Percentiles rank a stretch among this genome's conserved stretches.
These are phyloP conservation scores for Alternaria triticina DNA, from an alignment of 2,329 filamentous ascomycete genomes.

Conservation along the genomic window DNA sequence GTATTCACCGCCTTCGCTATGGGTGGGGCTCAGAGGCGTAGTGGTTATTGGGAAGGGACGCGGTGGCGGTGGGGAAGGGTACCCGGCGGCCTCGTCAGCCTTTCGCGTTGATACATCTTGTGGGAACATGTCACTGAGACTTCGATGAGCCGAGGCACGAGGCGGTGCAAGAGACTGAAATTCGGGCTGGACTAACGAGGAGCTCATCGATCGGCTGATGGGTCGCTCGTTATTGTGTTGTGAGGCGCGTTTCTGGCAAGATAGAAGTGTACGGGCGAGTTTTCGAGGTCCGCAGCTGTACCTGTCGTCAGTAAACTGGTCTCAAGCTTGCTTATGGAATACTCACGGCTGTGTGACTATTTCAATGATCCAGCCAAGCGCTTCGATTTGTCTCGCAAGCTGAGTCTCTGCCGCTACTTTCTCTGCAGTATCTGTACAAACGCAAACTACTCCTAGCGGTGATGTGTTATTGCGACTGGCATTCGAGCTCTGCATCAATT, in stretches of 20 bases:
- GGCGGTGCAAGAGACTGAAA: slow-evolving; percentile 18
- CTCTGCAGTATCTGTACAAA: slow-evolving; percentile 38
- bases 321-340: neutral
- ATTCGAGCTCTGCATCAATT: slow-evolving; percentile 23
- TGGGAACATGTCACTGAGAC: slow-evolving; percentile 29
- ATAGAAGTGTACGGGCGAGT: slow-evolving; percentile 30
- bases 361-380: slow-evolving; percentile 34
- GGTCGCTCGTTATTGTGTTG: slow-evolving; percentile 21
- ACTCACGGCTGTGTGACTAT: slow-evolving; percentile 38
- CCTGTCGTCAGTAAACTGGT: neutral
- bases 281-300: slow-evolving; percentile 37
- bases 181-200: slow-evolving; percentile 3
- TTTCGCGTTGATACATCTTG: slow-evolving; percentile 5
- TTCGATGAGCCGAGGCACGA: slow-evolving; percentile 24
- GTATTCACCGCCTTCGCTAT: slow-evolving; percentile 26
- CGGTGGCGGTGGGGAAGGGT: slow-evolving; percentile 17
- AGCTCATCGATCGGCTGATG: slow-evolving; percentile 25
- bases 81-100: neutral
- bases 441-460: slow-evolving; percentile 33
- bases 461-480: slow-evolving; percentile 19
- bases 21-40: slow-evolving; percentile 23
- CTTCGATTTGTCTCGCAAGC: slow-evolving; percentile 28
- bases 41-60: slow-evolving; percentile 23
- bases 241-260: slow-evolving; percentile 27
- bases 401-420: slow-evolving; percentile 31